A percentile compares a stretch with the other conserved stretches of the same genome.
Evolutionary conservation across 1,284 basidiomycete genomes (phyloP).

Genomic region (Fomitopsis palustris): DNA sequence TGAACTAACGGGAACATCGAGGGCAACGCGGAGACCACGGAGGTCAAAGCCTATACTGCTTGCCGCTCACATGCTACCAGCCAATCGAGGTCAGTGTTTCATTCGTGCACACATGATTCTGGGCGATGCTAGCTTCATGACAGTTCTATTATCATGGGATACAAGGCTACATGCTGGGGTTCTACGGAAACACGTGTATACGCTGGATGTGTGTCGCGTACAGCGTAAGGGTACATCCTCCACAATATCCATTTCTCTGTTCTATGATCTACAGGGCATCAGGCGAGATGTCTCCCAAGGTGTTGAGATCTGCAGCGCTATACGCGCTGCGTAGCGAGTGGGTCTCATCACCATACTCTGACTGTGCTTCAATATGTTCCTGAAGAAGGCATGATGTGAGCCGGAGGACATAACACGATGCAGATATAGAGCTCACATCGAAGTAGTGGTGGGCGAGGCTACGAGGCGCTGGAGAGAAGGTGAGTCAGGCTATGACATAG

Average conservation of each 20-base stretch:
- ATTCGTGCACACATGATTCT: too few relatives aligned
- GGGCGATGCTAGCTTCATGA: too few relatives aligned
- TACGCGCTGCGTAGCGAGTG: constrained; percentile 59
- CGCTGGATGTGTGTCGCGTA: not conserved
- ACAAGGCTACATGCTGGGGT: not conserved
- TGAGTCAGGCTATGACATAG: constrained; percentile 21
- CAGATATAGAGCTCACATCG: constrained; percentile 52
- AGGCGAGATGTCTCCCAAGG: constrained; percentile 74
- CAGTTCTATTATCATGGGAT: not conserved
- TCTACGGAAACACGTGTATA: not conserved
- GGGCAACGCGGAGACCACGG: too few relatives aligned
- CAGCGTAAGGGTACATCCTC: not conserved
- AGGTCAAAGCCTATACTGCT: too few relatives aligned
- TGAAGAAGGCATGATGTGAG: not conserved
- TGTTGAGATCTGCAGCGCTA: constrained; percentile 57
- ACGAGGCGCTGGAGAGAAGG: constrained; percentile 64
- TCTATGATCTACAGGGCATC: constrained; percentile 42
- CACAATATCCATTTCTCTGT: not conserved
- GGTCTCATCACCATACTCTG: constrained; percentile 67
- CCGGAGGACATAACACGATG: not conserved
- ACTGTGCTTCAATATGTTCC: constrained; percentile 71
- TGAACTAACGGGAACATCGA: too few relatives aligned
- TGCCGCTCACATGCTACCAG: too few relatives aligned
- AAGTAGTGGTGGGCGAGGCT: constrained; percentile 92
- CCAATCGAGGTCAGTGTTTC: too few relatives aligned